phyloP scores from a whole-genome alignment of 176 grass and related monocot genomes.

The Carex scoparia region DNA sequence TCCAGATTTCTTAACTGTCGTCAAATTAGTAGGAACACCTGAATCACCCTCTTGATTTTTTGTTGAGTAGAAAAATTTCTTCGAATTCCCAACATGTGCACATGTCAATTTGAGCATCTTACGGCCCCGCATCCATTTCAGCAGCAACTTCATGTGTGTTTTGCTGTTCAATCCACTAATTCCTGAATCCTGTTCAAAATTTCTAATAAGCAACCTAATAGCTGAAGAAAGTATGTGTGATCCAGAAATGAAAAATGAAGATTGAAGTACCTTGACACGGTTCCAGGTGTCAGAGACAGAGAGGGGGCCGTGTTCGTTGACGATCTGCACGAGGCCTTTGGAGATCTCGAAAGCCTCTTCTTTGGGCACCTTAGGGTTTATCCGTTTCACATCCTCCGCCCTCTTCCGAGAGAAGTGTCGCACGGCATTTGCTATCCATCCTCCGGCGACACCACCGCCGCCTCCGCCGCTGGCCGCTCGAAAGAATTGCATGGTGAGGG shows the following conservation, averaged over 20 bases:
- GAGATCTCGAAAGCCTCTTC: constrained; percentile 76
- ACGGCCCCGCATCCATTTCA: constrained; percentile 79
- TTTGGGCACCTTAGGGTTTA: constrained; percentile 84
- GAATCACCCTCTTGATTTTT: constrained; percentile 26
- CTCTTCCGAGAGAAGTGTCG: constrained; percentile 67
- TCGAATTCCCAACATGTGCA: constrained; percentile 34
- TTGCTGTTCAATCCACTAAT: constrained; percentile 65
- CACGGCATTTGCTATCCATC: constrained; percentile 29
- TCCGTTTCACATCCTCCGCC: constrained; percentile 44
- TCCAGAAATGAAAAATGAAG: background rate
- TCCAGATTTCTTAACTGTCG: constrained; percentile 1
- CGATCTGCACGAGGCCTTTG: constrained; percentile 58
- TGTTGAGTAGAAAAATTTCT: constrained; percentile 50
- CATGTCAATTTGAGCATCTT: constrained; percentile 49
- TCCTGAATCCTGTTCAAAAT: constrained; percentile 43
- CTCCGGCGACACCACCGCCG: background rate
- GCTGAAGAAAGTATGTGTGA: too few species aligned
- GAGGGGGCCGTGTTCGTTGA: constrained; percentile 71
- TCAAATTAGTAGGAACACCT: background rate
- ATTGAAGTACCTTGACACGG: constrained; percentile 52
- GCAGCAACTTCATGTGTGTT: constrained; percentile 77
- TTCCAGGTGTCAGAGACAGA: constrained; percentile 70
- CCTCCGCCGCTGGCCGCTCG: constrained; percentile 25
- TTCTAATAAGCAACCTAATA: background rate
- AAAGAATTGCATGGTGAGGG: constrained; percentile 40